A percentile compares a stretch with the other conserved stretches of the same genome.
phyloP scores from a whole-genome alignment of 1,284 basidiomycete species.

The Melampsora larici-populina region DNA sequence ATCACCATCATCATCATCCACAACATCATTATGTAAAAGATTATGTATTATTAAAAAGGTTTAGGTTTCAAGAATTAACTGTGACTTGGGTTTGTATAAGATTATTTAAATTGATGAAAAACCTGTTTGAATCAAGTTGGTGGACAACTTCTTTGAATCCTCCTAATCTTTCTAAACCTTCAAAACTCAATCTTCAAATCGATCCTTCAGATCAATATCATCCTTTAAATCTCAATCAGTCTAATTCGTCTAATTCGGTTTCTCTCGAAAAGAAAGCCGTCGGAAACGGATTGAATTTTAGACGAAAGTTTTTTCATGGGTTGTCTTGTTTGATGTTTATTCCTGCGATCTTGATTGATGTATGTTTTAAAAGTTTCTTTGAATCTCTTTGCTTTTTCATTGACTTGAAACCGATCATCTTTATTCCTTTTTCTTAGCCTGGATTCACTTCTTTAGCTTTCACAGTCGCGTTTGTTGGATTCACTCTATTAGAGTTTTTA shows the following conservation, averaged over 20 bases:
- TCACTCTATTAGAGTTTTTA: constrained; percentile 92
- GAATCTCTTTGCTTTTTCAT: constrained; percentile 43
- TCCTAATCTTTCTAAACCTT: neutral
- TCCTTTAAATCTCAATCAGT: constrained; percentile 65
- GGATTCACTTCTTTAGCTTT: constrained; percentile 94
- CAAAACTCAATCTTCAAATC: too few relatives aligned
- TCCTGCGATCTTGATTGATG: constrained; percentile 86
- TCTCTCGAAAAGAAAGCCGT: constrained; percentile 52
- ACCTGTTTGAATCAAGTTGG: too few relatives aligned
- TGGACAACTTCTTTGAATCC: too few relatives aligned
- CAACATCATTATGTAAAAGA: too few relatives aligned
- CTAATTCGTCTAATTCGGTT: constrained; percentile 66
- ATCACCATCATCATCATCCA: too few relatives aligned
- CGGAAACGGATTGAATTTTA: constrained; percentile 66
- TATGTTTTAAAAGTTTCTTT: constrained; percentile 58
- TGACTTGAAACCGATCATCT: neutral
- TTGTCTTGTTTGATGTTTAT: constrained; percentile 93
- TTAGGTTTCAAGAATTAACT: too few relatives aligned
- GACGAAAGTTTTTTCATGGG: constrained; percentile 95
- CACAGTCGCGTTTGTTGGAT: constrained; percentile 84
- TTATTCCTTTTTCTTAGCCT: constrained; percentile 61
- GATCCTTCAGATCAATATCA: too few relatives aligned
- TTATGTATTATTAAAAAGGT: too few relatives aligned
- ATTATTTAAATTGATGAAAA: too few relatives aligned
- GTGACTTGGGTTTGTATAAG: too few relatives aligned